Conservation (phyloP, 352 stramenopile species). For the Pythium aristosporum region DNA sequence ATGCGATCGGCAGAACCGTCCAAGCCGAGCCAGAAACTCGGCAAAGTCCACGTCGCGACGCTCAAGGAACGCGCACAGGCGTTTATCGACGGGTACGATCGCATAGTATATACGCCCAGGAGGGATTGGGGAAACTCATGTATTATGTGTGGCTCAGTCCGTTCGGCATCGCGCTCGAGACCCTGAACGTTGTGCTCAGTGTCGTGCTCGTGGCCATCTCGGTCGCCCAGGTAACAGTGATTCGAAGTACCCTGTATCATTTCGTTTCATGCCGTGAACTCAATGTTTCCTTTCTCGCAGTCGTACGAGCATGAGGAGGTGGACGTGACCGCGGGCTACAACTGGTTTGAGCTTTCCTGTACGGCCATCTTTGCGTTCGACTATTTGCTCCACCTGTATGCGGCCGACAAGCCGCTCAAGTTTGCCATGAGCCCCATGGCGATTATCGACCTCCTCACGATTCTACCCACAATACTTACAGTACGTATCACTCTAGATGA, state of each 20-base stretch:
- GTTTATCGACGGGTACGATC: conserved; percentile 42
- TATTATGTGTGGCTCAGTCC: conserved; percentile 11
- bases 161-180: conserved; percentile 36
- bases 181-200: conserved; percentile 46
- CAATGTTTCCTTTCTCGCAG: conserved; percentile 13
- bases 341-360: conserved; percentile 35
- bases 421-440: conserved; percentile 51
- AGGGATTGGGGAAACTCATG: too few relatives aligned
- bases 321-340: conserved; percentile 20
- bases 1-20: background rate
- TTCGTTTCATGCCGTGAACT: background rate
- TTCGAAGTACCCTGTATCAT: background rate
- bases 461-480: conserved; percentile 41
- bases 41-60: conserved; percentile 41
- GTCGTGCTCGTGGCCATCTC: conserved; percentile 44
- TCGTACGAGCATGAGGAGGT: conserved; percentile 32
- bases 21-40: conserved; percentile 27
- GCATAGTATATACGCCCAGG: background rate
- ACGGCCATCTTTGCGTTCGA: conserved; percentile 49
- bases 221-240: conserved; percentile 31
- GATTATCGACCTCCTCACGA: conserved; percentile 62
- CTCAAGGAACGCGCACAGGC: conserved; percentile 42
- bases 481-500: conserved; percentile 19
- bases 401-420: conserved; percentile 34
- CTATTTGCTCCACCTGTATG: conserved; percentile 52